A percentile compares a stretch with the other conserved stretches of the same genome.
phyloP scores from a whole-genome alignment of 1,284 basidiomycete species.

The Sporisorium exsertum region DNA sequence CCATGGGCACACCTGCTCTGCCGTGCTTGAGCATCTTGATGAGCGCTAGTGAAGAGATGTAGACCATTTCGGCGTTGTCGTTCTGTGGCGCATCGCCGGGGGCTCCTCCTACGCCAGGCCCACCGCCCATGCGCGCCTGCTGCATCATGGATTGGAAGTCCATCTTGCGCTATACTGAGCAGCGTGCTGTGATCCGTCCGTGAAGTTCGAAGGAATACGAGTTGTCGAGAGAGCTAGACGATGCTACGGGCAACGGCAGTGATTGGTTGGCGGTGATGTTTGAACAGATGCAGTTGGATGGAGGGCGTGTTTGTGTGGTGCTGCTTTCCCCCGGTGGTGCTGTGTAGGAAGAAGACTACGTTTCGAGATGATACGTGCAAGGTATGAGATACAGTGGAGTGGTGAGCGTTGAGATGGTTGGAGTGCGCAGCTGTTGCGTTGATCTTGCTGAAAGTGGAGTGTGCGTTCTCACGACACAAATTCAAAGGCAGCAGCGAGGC shows the following conservation, averaged over 20 bases:
- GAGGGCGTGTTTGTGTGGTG: too few species aligned
- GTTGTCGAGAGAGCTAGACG: background rate
- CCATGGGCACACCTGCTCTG: slow-evolving; percentile 98
- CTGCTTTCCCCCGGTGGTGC: too few species aligned
- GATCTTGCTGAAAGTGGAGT: slow-evolving; percentile 25
- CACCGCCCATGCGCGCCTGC: slow-evolving; percentile 62
- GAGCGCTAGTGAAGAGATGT: slow-evolving; percentile 67
- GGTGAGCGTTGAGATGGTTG: slow-evolving; percentile 2
- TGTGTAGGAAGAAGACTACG: too few species aligned
- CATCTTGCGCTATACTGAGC: slow-evolving; percentile 33
- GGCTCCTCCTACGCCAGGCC: slow-evolving; percentile 32
- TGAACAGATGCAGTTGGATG: too few species aligned
- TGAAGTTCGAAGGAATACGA: background rate
- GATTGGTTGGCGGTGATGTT: too few species aligned
- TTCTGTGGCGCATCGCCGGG: slow-evolving; percentile 69
- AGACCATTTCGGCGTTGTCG: slow-evolving; percentile 69
- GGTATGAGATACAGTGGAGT: background rate
- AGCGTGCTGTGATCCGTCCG: background rate
- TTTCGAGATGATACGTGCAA: background rate
- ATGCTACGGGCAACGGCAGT: background rate
- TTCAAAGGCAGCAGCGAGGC: slow-evolving; percentile 25
- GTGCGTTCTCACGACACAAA: background rate
- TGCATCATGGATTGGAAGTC: slow-evolving; percentile 64
- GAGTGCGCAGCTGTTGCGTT: slow-evolving; percentile 26
- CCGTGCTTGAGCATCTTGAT: slow-evolving; percentile 96